Base-by-base conservation (phyloP, 2,329 filamentous ascomycete species). In the Onygenales sp. region DNA sequence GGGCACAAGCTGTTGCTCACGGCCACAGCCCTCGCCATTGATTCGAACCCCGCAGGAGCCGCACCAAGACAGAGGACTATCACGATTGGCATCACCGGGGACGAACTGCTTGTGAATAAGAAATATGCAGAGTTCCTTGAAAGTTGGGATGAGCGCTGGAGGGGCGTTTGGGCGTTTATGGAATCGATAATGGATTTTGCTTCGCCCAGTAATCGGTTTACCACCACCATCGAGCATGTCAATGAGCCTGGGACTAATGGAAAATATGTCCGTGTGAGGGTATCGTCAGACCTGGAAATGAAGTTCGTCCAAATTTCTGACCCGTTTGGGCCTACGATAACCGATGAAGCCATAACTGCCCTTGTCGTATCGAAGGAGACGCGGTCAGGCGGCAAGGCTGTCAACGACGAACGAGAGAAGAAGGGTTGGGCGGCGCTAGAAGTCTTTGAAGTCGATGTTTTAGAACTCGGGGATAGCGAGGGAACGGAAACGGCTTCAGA, bases 1-100 rank as follows among this genome's bases (percentile, higher is more conserved):
- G 93, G 93, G 5, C 93, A 98, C 74, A 98, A 97, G 71, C 77
- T 97, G n/a, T 80, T 98, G 17, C 80, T 98, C 17, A 90, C 91
- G n/a, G 91, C 91, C 56, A 88, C 87, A 0, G 81, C 85, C 0
- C 80, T 96, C 53, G 78, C 89, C 13, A 77, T 87, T 53, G 80
- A 81, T 54, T 76, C 80, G 0, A 74, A 75, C 0, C 60, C 70
- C 42, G 62, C 70, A 34, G 61, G 64, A 34, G 14, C 56, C 58
- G 14, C 57, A 57, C 31, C 63, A 73, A 0, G 63, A 65, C 1
- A 58, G 64, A 33, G 71, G 75, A 21, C 77, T 9, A 79, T 94
- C 57, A 86, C 90, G 14, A 78, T 96, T 42, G 93, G 93, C 10
- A 87, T 98, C 59, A 95, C 93, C 0, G 90, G 88, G 4, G 89